Conservation (phyloP, 371 early-diverging fungal genomes). For the Mortierella sp. region DNA sequence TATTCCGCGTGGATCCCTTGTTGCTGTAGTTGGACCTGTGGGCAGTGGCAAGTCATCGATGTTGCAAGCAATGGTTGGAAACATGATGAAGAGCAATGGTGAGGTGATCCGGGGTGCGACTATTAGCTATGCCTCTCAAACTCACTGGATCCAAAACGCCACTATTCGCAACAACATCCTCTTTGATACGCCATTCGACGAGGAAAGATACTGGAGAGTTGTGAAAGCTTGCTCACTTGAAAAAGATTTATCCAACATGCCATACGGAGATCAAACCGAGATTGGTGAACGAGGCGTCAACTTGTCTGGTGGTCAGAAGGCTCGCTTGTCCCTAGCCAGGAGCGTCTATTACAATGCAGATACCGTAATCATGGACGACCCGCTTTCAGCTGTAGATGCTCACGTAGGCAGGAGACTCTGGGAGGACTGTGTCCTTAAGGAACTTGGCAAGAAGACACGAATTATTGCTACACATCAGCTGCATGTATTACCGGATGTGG, state of each 20-base stretch:
- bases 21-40: slow-evolving; percentile 86
- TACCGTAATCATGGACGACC: slow-evolving; percentile 78
- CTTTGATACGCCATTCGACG: slow-evolving; percentile 80
- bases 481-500: slow-evolving; percentile 60
- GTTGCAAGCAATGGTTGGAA: slow-evolving; percentile 70
- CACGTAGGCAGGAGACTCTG: slow-evolving; percentile 65
- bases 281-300: slow-evolving; percentile 79
- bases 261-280: slow-evolving; percentile 87
- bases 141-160: slow-evolving; percentile 85
- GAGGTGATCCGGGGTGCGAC: slow-evolving; percentile 27
- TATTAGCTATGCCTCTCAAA: slow-evolving; percentile 76
- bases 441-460: slow-evolving; percentile 55
- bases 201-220: slow-evolving; percentile 73
- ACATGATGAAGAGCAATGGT: slow-evolving; percentile 44
- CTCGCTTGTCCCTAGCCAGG: slow-evolving; percentile 63
- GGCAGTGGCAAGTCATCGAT: slow-evolving; percentile 81
- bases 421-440: slow-evolving; percentile 59
- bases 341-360: slow-evolving; percentile 68
- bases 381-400: slow-evolving; percentile 85
- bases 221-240: slow-evolving; percentile 75
- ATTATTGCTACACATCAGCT: slow-evolving; percentile 64
- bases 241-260: slow-evolving; percentile 82
- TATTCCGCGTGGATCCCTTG: slow-evolving; percentile 70
- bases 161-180: slow-evolving; percentile 87
- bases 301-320: slow-evolving; percentile 53